Evolutionary conservation across 176 grass and related monocot genomes (phyloP).

Genomic region (Oryza rufipogon): DNA sequence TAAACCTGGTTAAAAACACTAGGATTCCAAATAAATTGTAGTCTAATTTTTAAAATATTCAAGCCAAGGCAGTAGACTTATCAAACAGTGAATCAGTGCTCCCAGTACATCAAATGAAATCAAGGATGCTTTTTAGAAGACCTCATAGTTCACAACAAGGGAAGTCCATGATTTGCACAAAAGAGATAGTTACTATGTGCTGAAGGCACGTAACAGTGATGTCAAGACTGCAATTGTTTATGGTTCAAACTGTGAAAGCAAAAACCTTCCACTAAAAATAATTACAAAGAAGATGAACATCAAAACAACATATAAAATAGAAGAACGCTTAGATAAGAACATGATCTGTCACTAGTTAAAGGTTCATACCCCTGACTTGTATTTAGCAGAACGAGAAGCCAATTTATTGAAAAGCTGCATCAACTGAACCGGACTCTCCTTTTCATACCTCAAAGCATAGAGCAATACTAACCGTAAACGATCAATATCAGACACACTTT

Average conservation of each 20-base stretch:
- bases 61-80: neutral
- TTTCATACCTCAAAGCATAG: constrained; percentile 96
- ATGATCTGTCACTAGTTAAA: constrained; percentile 34
- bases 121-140: constrained; percentile 3
- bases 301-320: constrained; percentile 8
- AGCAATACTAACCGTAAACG: constrained; percentile 84
- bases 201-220: neutral
- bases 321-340: constrained; percentile 25
- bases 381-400: constrained; percentile 91
- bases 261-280: neutral
- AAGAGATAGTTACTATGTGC: constrained; percentile 11
- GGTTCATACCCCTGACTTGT: constrained; percentile 87
- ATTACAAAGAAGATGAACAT: constrained; percentile 2
- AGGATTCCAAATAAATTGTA: neutral
- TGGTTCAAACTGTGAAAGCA: neutral
- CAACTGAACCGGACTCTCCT: constrained; percentile 98
- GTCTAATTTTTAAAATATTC: neutral
- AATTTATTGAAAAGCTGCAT: constrained; percentile 99
- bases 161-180: neutral
- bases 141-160: neutral
- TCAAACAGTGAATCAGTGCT: neutral
- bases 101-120: neutral
- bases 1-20: neutral
- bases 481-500: constrained; percentile 91
- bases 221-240: constrained; percentile 23